phyloP scores from a whole-genome alignment of 768 basidiomycete species.

The Russula griseocarnosa region DNA sequence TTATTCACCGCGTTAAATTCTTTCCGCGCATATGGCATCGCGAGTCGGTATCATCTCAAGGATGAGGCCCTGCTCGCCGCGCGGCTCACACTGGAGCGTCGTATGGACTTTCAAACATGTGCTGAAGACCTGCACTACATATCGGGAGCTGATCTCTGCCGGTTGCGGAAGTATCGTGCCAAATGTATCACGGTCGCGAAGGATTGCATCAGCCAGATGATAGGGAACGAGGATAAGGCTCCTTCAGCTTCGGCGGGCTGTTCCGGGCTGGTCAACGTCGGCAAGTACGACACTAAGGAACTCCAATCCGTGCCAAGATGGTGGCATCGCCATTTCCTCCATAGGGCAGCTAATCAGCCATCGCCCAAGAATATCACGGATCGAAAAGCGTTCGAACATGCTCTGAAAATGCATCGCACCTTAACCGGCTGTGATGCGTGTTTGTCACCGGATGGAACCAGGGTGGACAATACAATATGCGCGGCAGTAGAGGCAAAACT shows the following conservation, averaged over 20 bases:
- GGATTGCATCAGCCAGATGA: too few relatives aligned
- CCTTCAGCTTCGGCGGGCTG: too few relatives aligned
- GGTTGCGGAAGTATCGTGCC: not conserved
- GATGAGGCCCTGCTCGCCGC: slow-evolving; percentile 6
- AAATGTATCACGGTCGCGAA: not conserved
- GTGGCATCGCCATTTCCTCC: slow-evolving; percentile 14
- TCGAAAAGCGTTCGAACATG: slow-evolving; percentile 11
- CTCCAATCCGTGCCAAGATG: slow-evolving; percentile 12
- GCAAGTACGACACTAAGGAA: not conserved
- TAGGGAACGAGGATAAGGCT: too few relatives aligned
- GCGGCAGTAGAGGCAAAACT: too few relatives aligned
- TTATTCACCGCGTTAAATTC: not conserved
- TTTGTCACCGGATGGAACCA: too few relatives aligned
- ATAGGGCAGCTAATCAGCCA: not conserved
- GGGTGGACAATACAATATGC: too few relatives aligned
- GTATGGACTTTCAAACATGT: not conserved
- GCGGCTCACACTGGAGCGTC: slow-evolving; percentile 5
- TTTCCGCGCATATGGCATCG: slow-evolving; percentile 12
- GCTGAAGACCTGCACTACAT: slow-evolving; percentile 7
- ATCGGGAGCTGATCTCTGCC: slow-evolving; percentile 3
- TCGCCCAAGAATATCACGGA: slow-evolving; percentile 10
- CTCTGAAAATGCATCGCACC: not conserved
- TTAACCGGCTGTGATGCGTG: not conserved
- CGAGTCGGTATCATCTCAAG: slow-evolving; percentile 12
- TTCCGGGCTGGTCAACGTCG: not conserved